phyloP scores from a whole-genome alignment of 495 filamentous ascomycete species.

The Cryomyces minteri region DNA sequence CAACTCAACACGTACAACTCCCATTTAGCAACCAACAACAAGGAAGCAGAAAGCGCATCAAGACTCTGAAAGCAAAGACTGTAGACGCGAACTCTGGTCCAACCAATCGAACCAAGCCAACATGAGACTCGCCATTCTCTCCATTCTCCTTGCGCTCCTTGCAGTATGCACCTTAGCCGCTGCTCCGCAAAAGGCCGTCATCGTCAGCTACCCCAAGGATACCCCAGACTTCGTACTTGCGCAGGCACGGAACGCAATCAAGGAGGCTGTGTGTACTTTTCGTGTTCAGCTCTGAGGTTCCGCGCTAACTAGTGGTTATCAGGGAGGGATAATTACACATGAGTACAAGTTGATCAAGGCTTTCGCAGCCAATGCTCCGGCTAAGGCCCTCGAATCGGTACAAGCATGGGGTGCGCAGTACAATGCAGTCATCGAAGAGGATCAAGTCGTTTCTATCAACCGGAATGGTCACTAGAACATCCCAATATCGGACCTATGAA shows the following conservation, averaged over 20 bases:
- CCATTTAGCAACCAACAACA: too few relatives aligned
- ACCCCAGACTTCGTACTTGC: constrained; percentile 52
- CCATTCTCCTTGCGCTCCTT: constrained; percentile 31
- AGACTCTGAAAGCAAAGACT: too few relatives aligned
- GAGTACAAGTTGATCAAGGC: constrained; percentile 42
- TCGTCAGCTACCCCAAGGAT: constrained; percentile 56
- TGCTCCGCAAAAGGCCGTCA: constrained; percentile 47
- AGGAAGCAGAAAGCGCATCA: too few relatives aligned
- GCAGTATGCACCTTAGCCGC: constrained; percentile 32
- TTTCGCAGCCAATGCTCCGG: constrained; percentile 56
- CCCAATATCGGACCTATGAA: too few relatives aligned
- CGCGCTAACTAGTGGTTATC: neutral
- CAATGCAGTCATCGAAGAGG: constrained; percentile 56
- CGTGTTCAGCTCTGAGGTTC: neutral
- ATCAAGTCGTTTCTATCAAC: constrained; percentile 29
- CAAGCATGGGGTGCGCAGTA: constrained; percentile 43
- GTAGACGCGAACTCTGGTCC: too few relatives aligned
- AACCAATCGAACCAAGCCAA: neutral
- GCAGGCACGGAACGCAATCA: constrained; percentile 51
- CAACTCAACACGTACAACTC: too few relatives aligned
- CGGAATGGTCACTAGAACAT: neutral
- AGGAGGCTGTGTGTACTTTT: constrained; percentile 36
- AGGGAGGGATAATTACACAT: constrained; percentile 33
- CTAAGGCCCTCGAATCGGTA: constrained; percentile 49
- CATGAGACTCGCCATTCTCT: constrained; percentile 41